These are phyloP conservation scores for Benincasa hispida DNA, from an alignment of 306 rosid species.

Conservation along the genomic window DNA sequence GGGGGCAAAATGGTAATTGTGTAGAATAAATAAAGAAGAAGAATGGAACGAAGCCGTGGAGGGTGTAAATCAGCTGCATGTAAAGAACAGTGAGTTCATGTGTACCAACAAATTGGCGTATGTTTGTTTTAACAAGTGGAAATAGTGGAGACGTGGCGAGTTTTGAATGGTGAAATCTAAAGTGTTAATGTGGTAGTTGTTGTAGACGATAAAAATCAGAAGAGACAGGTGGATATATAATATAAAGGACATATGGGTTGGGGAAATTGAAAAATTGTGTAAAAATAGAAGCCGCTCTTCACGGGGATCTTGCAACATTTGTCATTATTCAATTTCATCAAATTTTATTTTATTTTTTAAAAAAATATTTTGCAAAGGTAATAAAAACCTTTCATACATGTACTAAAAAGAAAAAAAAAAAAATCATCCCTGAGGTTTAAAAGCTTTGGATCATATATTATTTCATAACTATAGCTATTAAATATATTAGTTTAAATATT, in stretches of 20 bases:
- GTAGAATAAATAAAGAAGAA: background rate
- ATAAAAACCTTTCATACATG: too few relatives aligned
- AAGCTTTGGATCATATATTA: too few relatives aligned
- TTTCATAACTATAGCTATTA: too few relatives aligned
- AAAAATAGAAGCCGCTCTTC: constrained; percentile 6
- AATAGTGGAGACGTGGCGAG: background rate
- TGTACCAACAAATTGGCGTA: background rate
- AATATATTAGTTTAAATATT: too few relatives aligned
- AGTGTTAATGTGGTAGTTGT: background rate
- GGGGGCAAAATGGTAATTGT: background rate
- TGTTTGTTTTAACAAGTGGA: background rate
- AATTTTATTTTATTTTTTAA: too few relatives aligned
- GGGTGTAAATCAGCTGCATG: background rate
- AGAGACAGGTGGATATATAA: background rate
- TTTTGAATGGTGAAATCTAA: background rate
- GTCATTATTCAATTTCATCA: background rate
- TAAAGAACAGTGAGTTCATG: background rate
- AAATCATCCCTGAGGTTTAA: too few relatives aligned
- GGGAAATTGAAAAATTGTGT: background rate
- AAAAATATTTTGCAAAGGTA: too few relatives aligned
- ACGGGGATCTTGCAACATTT: background rate
- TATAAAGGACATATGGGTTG: background rate
- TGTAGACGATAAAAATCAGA: background rate
- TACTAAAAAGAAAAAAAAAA: too few relatives aligned
- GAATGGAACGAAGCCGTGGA: background rate